Base-by-base conservation (phyloP, 768 basidiomycete genomes). In the Leccinellum rugosiceps region DNA sequence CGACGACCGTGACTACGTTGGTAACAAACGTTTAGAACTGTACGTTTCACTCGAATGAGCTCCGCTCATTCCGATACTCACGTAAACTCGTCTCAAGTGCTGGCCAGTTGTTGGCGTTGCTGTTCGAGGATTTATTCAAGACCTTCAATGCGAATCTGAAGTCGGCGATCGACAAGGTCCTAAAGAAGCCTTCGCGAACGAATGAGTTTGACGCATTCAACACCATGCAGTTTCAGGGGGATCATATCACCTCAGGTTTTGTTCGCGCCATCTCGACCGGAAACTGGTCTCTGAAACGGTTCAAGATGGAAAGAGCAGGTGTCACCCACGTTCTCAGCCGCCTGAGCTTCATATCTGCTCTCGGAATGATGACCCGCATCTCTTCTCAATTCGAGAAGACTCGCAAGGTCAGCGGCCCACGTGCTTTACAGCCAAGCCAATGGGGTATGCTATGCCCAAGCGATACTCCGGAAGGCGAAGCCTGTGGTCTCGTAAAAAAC, bases 301-400 rank as follows among this genome's bases (percentile, higher is more conserved):
- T 99, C 83, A 96, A 95, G 78, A 98, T 98, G 91, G 96, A 98
- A 70, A 86, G 97, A 32, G 97, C 97, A 0, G 97, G 97, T 31
- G 94, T 99, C 47, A 99, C 97, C 0, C 97, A 99, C 69, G 97
- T 99, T 61, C 84, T 99, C 25, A 94, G 90, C 66, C 87, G 97
- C 43, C 77, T 99, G 51, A 92, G 89, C 68, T 99, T 96, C 79
- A 97, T 99, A 71, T 91, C 93, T 55, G 97, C 97, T 1, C 80
- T 99, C 15, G 97, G 97, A 15, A 99, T 98, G 97, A 99, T 99
- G 97, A 99, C 97, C 9, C 88, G 97, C 23, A 99, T 99, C 62
- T 90, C 92, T 11, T 96, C 93, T 21, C 97, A 99, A 75, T 99
- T 99, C 70, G 97, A 99, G 74, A 99, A 99, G 82, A 98, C 97